phyloP scores from a whole-genome alignment of 768 basidiomycete genomes.

The Boletus tomentosulus region DNA sequence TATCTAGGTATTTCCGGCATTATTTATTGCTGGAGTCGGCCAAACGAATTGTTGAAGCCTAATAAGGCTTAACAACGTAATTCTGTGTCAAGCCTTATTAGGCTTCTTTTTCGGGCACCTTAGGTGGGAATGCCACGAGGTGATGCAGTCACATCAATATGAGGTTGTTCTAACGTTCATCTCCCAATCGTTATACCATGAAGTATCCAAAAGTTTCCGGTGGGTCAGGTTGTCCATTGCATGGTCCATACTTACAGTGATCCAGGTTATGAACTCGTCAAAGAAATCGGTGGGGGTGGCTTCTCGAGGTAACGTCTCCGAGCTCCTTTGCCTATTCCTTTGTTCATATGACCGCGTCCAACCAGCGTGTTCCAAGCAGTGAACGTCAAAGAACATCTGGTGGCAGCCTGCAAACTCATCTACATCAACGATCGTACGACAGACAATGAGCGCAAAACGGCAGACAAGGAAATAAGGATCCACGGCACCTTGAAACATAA shows the following conservation, averaged over 20 bases:
- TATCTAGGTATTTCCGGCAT: no score
- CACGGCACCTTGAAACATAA: constrained; percentile 75
- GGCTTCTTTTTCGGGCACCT: no score
- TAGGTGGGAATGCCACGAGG: background rate
- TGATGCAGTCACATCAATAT: constrained; percentile 11
- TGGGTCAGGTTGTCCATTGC: constrained; percentile 2
- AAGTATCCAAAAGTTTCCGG: constrained; percentile 34
- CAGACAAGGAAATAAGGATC: constrained; percentile 91
- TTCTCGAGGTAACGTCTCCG: constrained; percentile 65
- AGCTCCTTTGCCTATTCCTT: background rate
- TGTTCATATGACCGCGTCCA: background rate
- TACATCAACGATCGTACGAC: constrained; percentile 58
- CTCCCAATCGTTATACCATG: constrained; percentile 7
- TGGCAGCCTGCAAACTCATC: constrained; percentile 88
- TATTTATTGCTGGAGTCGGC: no score
- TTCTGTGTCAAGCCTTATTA: no score
- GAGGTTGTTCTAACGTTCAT: background rate
- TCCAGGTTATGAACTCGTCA: constrained; percentile 64
- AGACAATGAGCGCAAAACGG: constrained; percentile 65
- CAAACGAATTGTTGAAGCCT: no score
- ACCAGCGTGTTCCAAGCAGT: constrained; percentile 81
- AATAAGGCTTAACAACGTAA: no score
- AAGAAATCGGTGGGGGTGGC: constrained; percentile 82
- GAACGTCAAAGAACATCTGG: constrained; percentile 55
- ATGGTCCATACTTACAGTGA: background rate